Base-by-base conservation (phyloP, 495 filamentous ascomycete species). In the Rostrohypoxylon terebratum region DNA sequence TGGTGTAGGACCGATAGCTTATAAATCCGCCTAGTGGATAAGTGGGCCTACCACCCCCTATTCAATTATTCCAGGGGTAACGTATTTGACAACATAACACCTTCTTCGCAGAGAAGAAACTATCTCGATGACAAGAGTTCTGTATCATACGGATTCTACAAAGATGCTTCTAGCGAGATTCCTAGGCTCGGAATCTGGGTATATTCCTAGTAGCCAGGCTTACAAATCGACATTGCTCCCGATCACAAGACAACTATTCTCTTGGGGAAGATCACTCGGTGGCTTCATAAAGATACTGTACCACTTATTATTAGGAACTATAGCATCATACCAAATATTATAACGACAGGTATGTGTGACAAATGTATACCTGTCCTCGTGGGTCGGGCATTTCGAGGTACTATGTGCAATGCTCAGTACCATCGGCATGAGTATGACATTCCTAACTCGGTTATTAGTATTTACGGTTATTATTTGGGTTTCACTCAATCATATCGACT, bases 371-470 rank as follows among this genome's bases (percentile, higher is more conserved):
- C 5, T 45, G 42, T 45, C 16, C 28, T 1, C 11, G 23, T 54
- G 38, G 14, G 45, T 48, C 36, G n/a, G n/a, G n/a, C n/a, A n/a
- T n/a, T n/a, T 25, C 9, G 10, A 60, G 14, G 20, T 18, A 16
- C 34, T 71, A 77, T 18, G 59, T 16, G 38, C 75, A 77, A 50
- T 77, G 75, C 20, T 69, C 66, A 55, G 66, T 62, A 8, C 69
- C 75, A 63, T 75, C 72, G 4, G 62, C 73, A 42, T 77, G 69
- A 38, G 69, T 75, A 36, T 75, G 75, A 10, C 75, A 75, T 54
- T 77, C 68, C 40, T 69, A 44, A 4, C 4, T 21, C 5, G 28
- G 13, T 28, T 31, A 16, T 67, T 57, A 67, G 53, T 31, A 5
- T 9, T 18, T 0, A 1, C 6, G 4, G 14, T n/a, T 36, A 0